A percentile compares a stretch with the other conserved stretches of the same genome.
Conservation (phyloP, 176 grass and related monocot genomes). For the Triticum timopheevii region DNA sequence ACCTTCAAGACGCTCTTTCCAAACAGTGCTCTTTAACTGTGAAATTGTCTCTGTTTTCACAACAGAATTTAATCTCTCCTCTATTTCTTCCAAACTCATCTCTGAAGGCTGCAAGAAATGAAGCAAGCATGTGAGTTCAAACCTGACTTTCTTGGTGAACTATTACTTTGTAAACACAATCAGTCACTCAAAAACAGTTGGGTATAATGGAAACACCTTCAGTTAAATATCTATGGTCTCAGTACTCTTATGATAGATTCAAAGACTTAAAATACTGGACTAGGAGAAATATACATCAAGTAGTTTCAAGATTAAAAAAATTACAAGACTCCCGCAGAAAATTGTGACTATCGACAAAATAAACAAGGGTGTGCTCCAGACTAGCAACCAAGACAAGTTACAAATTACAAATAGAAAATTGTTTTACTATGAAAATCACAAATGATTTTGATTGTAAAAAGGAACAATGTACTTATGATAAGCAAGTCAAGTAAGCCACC, state of each 20-base stretch:
- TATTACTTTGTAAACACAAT: not conserved
- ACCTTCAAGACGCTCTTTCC: constrained; percentile 99
- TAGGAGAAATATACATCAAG: not conserved
- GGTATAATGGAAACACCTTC: not conserved
- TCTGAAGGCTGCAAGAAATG: constrained; percentile 71
- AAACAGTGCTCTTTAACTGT: constrained; percentile 89
- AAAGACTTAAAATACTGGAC: not conserved
- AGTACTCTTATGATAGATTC: not conserved
- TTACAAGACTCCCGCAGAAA: not conserved
- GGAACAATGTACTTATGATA: constrained; percentile 11
- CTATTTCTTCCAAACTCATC: constrained; percentile 99
- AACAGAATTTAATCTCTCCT: constrained; percentile 69
- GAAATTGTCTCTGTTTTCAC: constrained; percentile 78
- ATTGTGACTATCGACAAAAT: not conserved
- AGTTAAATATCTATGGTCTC: not conserved
- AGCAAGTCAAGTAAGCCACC: constrained; percentile 64
- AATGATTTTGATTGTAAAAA: not conserved
- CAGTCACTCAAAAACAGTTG: not conserved
- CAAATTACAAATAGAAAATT: not conserved
- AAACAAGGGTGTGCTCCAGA: not conserved
- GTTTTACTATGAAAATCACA: not conserved
- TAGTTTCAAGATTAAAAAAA: not conserved
- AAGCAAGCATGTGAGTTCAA: constrained; percentile 32
- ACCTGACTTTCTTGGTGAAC: not conserved
- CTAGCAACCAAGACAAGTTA: not conserved